Base-by-base conservation (phyloP, 2,329 filamentous ascomycete species). In the Dothideomycetes sp. region DNA sequence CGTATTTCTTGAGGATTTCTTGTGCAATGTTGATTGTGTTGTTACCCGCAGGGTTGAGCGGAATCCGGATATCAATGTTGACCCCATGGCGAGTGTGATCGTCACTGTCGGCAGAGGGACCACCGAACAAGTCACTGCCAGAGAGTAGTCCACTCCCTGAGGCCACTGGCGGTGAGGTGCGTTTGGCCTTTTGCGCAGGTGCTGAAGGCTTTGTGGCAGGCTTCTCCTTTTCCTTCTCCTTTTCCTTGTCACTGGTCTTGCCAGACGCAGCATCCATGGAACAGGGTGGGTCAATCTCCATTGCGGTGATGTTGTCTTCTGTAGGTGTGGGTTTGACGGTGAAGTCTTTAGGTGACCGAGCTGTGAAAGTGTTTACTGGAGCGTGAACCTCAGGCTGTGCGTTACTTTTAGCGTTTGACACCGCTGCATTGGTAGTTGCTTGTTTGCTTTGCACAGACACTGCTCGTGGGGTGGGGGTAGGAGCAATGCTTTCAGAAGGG, bases 1-100 rank as follows among this genome's bases (percentile, higher is more conserved):
- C 91, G 59, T 95, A 96, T 47, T 82, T 83, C 48, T 93, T 87
- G 62, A 94, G 86, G 9, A 93, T 91, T 62, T 96, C 72, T 31
- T 86, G 84, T 54, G 89, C 88, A 50, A 96, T 95, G 60, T 96
- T 96, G 64, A 98, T 78, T 46, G 93, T 89, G 50, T 89, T 86
- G 59, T 94, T 94, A 24, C 77, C 82, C 52, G 84, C 79, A 28
- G 86, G 84, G 44, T 81, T 76, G 27, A 98, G 72, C 0, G 84
- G 78, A 43, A 98, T 80, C 41, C 83, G 80, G 13, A 98, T 73
- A 39, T 93, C 75, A 47, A 98, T 94, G 78, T 94, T 28, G 79
- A 87, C 3, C 74, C 76, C 43, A 68, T 65, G 60, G 45, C 58
- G 50, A 12, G 56, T 52, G 43, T 56, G 49, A 47, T 60, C 67